phyloP scores from a whole-genome alignment of 2,329 filamentous ascomycete species.

The Colletotrichum spinosum region DNA sequence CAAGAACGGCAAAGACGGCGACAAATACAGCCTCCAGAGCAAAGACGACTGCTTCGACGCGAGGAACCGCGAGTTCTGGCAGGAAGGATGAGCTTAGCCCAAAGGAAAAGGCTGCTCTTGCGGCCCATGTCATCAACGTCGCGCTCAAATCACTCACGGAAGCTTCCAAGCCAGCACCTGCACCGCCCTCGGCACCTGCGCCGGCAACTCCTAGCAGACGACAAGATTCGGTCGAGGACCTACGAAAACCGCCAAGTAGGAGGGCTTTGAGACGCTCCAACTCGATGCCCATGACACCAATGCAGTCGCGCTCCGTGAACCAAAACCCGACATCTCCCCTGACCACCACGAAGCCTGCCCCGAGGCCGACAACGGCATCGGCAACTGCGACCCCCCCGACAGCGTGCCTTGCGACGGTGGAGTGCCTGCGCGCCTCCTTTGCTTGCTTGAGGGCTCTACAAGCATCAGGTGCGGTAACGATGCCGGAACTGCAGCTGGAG shows the following conservation, averaged over 20 bases:
- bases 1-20: constrained; percentile 43
- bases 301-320: constrained; percentile 72
- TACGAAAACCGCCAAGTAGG: constrained; percentile 44
- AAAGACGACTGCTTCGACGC: constrained; percentile 42
- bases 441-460: constrained; percentile 70
- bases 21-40: constrained; percentile 41
- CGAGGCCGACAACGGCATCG: constrained; percentile 42
- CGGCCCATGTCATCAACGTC: constrained; percentile 79
- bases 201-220: constrained; percentile 48
- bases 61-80: constrained; percentile 46
- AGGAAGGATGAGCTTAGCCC: constrained; percentile 58
- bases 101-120: constrained; percentile 74
- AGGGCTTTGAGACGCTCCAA: constrained; percentile 63
- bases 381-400: constrained; percentile 44
- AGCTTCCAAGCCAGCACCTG: constrained; percentile 64
- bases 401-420: constrained; percentile 68
- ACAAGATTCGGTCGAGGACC: constrained; percentile 51
- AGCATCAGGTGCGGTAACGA: constrained; percentile 61
- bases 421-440: constrained; percentile 78
- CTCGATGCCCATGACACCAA: constrained; percentile 69
- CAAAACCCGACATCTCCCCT: constrained; percentile 66
- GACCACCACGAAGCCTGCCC: constrained; percentile 47
- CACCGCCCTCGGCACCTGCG: constrained; percentile 38
- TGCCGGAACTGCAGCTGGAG: constrained; percentile 77
- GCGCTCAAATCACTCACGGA: constrained; percentile 77